Evolutionary conservation across 1,139 yeast species (phyloP).

Genomic region (Suhomyces coccinellae): DNA sequence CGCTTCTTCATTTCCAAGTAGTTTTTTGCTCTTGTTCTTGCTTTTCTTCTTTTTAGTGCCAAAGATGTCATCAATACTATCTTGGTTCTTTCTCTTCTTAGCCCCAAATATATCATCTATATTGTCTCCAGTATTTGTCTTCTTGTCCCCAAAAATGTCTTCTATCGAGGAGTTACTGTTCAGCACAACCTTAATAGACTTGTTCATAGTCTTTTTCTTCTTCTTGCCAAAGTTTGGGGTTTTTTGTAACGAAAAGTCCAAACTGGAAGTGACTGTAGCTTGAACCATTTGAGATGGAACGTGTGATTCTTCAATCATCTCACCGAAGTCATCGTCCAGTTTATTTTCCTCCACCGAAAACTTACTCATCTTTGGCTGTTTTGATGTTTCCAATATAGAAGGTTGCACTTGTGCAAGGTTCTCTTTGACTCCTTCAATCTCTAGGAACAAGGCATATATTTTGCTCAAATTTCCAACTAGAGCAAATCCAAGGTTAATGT

Average conservation of each 20-base stretch:
- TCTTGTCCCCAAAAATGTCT: slow-evolving; percentile 18
- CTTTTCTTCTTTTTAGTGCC: slow-evolving; percentile 16
- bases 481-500: slow-evolving; percentile 70
- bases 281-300: background rate
- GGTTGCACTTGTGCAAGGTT: background rate
- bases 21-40: slow-evolving; percentile 10
- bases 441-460: slow-evolving; percentile 36
- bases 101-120: slow-evolving; percentile 26
- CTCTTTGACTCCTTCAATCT: slow-evolving; percentile 21
- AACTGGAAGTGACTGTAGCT: background rate
- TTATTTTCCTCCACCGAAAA: background rate
- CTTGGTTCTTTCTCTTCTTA: slow-evolving; percentile 12
- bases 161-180: slow-evolving; percentile 17
- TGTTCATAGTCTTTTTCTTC: background rate
- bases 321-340: slow-evolving; percentile 12
- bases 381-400: background rate
- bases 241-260: background rate
- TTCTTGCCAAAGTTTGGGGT: background rate
- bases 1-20: no score
- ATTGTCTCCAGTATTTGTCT: slow-evolving; percentile 26
- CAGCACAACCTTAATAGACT: no score
- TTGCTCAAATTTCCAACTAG: slow-evolving; percentile 59
- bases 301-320: slow-evolving; percentile 11
- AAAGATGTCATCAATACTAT: slow-evolving; percentile 23
- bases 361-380: background rate